Conservation (phyloP, 441 rosid species). For the Dalechampia spathulata region DNA sequence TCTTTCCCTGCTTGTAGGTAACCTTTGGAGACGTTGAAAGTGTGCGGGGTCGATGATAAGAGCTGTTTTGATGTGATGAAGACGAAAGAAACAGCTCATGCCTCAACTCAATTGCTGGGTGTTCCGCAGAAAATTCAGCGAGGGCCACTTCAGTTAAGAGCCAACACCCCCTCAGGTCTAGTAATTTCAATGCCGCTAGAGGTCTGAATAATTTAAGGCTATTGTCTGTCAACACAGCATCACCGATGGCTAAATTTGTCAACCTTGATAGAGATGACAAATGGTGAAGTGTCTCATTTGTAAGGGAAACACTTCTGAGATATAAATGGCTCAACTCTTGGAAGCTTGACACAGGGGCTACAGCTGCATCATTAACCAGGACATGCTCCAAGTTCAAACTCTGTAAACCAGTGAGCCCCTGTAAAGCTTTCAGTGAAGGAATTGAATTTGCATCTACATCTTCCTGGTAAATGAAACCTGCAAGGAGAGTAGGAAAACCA, state of each 20-base stretch:
- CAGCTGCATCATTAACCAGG: slow-evolving; percentile 44
- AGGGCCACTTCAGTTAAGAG: slow-evolving; percentile 55
- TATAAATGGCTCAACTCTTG: slow-evolving; percentile 47
- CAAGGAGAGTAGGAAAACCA: neutral
- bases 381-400: slow-evolving; percentile 67
- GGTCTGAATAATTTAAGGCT: slow-evolving; percentile 63
- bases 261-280: slow-evolving; percentile 55
- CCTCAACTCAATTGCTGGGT: slow-evolving; percentile 48
- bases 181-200: slow-evolving; percentile 37
- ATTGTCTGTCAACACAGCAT: slow-evolving; percentile 59
- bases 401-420: slow-evolving; percentile 41
- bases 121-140: slow-evolving; percentile 34
- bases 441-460: slow-evolving; percentile 27
- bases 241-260: slow-evolving; percentile 44
- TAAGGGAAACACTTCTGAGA: slow-evolving; percentile 53
- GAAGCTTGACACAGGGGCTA: slow-evolving; percentile 41
- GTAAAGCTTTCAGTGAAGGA: slow-evolving; percentile 46
- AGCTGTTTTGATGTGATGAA: slow-evolving; percentile 21
- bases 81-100: slow-evolving; percentile 38
- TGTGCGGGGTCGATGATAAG: slow-evolving; percentile 18
- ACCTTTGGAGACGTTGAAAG: slow-evolving; percentile 16
- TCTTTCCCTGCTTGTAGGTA: slow-evolving; percentile 28
- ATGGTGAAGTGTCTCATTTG: slow-evolving; percentile 53
- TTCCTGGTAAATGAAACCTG: slow-evolving; percentile 50
- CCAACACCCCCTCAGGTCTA: slow-evolving; percentile 92